These are phyloP conservation scores for Globisporangium okanoganense DNA, from an alignment of 352 stramenopile genomes.

Conservation along the genomic window DNA sequence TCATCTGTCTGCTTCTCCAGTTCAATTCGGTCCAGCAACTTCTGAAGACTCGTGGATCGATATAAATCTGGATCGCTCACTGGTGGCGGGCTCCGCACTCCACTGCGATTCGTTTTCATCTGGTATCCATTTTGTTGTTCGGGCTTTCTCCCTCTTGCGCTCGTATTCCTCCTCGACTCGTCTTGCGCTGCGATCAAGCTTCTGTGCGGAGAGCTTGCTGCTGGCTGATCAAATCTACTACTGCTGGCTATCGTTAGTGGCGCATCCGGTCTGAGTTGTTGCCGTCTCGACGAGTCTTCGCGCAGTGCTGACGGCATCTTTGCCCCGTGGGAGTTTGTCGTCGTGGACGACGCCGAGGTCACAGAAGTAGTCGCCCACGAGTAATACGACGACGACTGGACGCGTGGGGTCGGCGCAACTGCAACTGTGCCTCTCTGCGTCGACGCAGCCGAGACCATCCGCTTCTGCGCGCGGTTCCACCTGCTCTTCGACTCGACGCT, in stretches of 20 bases:
- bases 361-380: slow-evolving; percentile 12
- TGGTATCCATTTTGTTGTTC: neutral
- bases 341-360: slow-evolving; percentile 1
- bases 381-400: slow-evolving; percentile 1
- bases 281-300: neutral
- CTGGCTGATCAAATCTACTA: neutral
- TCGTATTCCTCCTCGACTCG: neutral
- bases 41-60: slow-evolving; percentile 53
- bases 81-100: slow-evolving; percentile 21
- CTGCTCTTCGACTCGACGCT: slow-evolving; percentile 13
- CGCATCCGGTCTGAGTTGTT: neutral
- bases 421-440: neutral
- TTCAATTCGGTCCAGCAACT: slow-evolving; percentile 43
- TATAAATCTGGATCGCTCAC: slow-evolving; percentile 26
- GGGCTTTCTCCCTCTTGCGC: neutral
- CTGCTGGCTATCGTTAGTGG: neutral
- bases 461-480: slow-evolving; percentile 15
- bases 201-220: neutral
- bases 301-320: neutral
- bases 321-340: neutral
- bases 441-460: neutral
- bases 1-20: slow-evolving; percentile 25
- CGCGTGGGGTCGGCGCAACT: neutral
- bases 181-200: slow-evolving; percentile 2
- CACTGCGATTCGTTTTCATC: neutral